phyloP scores from a whole-genome alignment of 148 eudicot species.

The Polygonum maritimum region DNA sequence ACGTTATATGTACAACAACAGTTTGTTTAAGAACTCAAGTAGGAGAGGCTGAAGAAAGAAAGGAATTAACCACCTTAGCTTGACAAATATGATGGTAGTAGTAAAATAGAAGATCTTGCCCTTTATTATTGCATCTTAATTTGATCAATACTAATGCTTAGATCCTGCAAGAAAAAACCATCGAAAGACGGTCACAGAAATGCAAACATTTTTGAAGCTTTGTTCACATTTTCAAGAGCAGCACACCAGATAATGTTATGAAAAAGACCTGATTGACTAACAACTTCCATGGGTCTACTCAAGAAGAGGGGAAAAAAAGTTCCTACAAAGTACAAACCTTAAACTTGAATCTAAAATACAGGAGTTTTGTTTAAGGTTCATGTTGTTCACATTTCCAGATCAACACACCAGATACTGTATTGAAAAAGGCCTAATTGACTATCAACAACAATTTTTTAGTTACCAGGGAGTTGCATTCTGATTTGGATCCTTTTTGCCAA shows the following conservation, averaged over 20 bases:
- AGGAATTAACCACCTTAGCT: neutral
- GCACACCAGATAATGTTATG: neutral
- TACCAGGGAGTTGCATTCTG: no score
- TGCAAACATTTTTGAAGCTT: neutral
- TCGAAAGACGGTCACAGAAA: no score
- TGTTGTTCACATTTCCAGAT: no score
- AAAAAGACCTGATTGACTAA: neutral
- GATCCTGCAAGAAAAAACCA: no score
- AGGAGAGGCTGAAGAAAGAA: no score
- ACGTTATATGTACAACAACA: no score
- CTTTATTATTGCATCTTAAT: neutral
- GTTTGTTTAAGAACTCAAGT: no score
- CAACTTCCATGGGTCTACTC: neutral
- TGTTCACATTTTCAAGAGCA: conserved; percentile 3
- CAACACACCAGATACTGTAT: no score
- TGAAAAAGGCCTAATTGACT: no score
- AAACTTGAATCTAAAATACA: conserved; percentile 1
- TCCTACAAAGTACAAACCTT: neutral
- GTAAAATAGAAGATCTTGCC: neutral
- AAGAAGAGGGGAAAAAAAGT: neutral
- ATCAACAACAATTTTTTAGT: no score
- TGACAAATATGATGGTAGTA: neutral
- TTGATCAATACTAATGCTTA: neutral
- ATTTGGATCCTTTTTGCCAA: no score
- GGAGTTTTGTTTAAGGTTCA: neutral